Conservation (phyloP, 306 rosid genomes). For the Malus asiatica region DNA sequence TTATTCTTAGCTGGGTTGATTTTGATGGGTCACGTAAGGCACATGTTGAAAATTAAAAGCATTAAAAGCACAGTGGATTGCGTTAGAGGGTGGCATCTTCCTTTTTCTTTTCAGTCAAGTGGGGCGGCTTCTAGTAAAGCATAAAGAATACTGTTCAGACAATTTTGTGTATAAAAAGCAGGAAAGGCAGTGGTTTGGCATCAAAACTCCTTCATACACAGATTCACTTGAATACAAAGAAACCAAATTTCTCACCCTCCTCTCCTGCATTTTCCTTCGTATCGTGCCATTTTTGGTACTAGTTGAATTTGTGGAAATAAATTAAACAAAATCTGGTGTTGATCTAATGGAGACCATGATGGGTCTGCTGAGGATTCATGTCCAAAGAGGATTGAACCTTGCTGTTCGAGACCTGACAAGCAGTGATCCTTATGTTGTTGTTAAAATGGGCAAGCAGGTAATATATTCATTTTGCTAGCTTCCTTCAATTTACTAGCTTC, state of each 20-base stretch:
- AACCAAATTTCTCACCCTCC: background rate
- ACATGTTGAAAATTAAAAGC: background rate
- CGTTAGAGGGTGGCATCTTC: background rate
- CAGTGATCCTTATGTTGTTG: conserved; percentile 80
- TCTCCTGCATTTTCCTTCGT: background rate
- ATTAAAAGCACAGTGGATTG: background rate
- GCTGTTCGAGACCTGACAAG: conserved; percentile 64
- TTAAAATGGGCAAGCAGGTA: conserved; percentile 83
- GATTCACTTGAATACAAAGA: background rate
- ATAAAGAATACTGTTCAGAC: no score
- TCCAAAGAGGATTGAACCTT: conserved; percentile 68
- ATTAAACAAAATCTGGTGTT: background rate
- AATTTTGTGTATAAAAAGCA: background rate
- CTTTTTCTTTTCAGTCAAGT: no score
- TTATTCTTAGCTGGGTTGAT: background rate
- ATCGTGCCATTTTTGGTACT: background rate
- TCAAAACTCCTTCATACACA: background rate
- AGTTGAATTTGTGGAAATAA: background rate
- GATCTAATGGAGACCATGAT: conserved; percentile 56
- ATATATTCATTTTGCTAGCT: background rate
- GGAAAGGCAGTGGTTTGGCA: background rate
- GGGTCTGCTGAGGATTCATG: conserved; percentile 72
- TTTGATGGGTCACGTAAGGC: background rate
- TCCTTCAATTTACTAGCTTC: background rate
- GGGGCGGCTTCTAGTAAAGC: background rate